These are phyloP conservation scores for Sequoiadendron giganteum DNA, from an alignment of 75 land plant genomes.

Conservation along the genomic window DNA sequence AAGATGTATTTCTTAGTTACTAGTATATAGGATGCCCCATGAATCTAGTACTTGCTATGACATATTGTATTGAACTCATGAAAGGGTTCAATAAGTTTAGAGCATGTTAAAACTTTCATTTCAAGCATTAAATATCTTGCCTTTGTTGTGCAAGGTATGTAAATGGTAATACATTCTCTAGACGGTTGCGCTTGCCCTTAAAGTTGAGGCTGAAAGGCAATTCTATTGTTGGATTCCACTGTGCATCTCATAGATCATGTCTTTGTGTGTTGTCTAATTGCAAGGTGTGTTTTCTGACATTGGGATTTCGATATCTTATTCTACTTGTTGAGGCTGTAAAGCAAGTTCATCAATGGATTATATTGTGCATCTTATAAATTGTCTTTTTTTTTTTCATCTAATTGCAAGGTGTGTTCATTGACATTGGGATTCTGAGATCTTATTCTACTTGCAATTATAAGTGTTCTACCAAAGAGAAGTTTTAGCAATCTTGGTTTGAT, in stretches of 20 bases:
- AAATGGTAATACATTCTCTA: background rate
- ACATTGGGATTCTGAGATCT: background rate
- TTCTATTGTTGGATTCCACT: background rate
- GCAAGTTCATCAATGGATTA: background rate
- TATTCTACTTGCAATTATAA: background rate
- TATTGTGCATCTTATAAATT: background rate
- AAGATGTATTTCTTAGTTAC: background rate
- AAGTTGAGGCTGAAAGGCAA: background rate
- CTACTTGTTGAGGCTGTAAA: background rate
- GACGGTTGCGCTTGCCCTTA: background rate
- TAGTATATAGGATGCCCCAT: background rate
- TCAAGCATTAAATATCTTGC: background rate
- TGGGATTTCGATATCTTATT: background rate
- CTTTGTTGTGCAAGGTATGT: background rate
- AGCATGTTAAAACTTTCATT: background rate
- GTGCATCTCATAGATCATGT: background rate
- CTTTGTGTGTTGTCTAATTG: background rate
- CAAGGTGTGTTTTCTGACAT: background rate
- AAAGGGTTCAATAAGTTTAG: background rate
- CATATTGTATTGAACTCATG: background rate
- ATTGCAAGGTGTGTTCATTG: background rate
- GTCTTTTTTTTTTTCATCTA: background rate
- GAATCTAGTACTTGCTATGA: background rate
- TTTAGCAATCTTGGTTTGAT: background rate
- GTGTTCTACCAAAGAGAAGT: background rate